These are phyloP conservation scores for Talaromyces albobiverticillius DNA, from an alignment of 2,329 filamentous ascomycete species.

Conservation along the genomic window DNA sequence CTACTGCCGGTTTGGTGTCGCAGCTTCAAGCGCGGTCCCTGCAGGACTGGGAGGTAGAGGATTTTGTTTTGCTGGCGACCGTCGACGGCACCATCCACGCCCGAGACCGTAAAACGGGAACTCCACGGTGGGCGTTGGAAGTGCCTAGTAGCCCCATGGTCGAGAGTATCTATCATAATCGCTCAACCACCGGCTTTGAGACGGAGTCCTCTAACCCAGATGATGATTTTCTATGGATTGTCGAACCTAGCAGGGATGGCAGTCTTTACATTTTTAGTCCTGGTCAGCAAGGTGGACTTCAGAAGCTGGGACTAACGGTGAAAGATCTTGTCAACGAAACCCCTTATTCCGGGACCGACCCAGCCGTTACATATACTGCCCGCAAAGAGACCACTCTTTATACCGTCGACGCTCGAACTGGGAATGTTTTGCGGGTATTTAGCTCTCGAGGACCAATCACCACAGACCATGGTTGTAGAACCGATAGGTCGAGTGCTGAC, in stretches of 20 bases:
- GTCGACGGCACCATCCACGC: constrained; percentile 96
- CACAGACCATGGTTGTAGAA: constrained; percentile 67
- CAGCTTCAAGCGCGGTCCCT: constrained; percentile 93
- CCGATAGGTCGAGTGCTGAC: constrained; percentile 56
- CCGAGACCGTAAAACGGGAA: constrained; percentile 80
- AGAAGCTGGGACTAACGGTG: constrained; percentile 49
- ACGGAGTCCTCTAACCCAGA: constrained; percentile 54
- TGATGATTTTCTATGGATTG: constrained; percentile 90
- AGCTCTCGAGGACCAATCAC: constrained; percentile 70
- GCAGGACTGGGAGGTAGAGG: constrained; percentile 99
- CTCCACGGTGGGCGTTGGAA: constrained; percentile 80
- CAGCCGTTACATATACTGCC: constrained; percentile 82
- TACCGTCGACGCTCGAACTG: constrained; percentile 82
- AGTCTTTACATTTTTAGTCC: constrained; percentile 83
- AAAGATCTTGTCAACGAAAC: constrained; percentile 84
- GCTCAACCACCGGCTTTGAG: constrained; percentile 44
- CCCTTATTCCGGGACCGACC: constrained; percentile 71
- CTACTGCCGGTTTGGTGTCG: constrained; percentile 68
- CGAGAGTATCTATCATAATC: constrained; percentile 80
- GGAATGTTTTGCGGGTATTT: constrained; percentile 78
- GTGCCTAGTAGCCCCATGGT: constrained; percentile 79
- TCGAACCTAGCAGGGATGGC: constrained; percentile 86
- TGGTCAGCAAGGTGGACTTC: constrained; percentile 48
- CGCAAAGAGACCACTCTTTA: constrained; percentile 88
- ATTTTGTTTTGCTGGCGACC: constrained; percentile 99